Evolutionary conservation across 169 alveolate genomes (phyloP), one percentile per base, ranked within the genome.

Genomic region (Eimeria tenella): DNA sequence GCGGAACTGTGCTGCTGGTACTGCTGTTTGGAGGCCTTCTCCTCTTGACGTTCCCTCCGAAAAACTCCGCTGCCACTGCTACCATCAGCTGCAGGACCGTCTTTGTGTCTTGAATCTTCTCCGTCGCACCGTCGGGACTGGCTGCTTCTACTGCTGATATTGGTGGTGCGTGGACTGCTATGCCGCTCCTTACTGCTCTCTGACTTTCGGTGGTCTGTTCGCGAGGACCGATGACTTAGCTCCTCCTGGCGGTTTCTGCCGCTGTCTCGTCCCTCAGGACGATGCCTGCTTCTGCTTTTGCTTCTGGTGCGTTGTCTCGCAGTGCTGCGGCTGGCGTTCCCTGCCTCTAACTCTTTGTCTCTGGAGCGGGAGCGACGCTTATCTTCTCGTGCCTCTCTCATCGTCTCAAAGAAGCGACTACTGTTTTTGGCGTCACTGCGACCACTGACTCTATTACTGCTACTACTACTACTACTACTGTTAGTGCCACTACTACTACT

Each of bases 261-360:
- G 71, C 86, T 71, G 86, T 65, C 65, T 19, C 8, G n/a, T 4
- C 52, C 84, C 63, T 74, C 84, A 74, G 63, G 84, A 74, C 84
- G 84, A 50, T 74, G 84, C 60, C 63, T 74, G 84, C 82, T 71
- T 52, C 82, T 71, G 42, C 93, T 86, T 55, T 68, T 86, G 93
- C 93, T 86, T 31, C 93, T 31, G 82, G 83, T 86, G 71, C 83
- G 65, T 21, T 11, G 93, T 31, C 63, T 70, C 52, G 50, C 58
- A 42, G 50, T 55, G 52, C 70, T 62, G 60, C 89, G 89, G 73
- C 89, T 81, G 4, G 56, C 58, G 17, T 75, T 58, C 75, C 90
- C 19, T 31, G 58, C 90, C 58, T 23, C 77, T 11, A 58, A 60
- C n/a, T n/a, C 11, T 10, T 74, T 70, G 53, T 65, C 93, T 10